Evolutionary conservation across 1,284 basidiomycete species (phyloP), one percentile per base, ranked within the genome.

Genomic region (Fomes fomentarius): DNA sequence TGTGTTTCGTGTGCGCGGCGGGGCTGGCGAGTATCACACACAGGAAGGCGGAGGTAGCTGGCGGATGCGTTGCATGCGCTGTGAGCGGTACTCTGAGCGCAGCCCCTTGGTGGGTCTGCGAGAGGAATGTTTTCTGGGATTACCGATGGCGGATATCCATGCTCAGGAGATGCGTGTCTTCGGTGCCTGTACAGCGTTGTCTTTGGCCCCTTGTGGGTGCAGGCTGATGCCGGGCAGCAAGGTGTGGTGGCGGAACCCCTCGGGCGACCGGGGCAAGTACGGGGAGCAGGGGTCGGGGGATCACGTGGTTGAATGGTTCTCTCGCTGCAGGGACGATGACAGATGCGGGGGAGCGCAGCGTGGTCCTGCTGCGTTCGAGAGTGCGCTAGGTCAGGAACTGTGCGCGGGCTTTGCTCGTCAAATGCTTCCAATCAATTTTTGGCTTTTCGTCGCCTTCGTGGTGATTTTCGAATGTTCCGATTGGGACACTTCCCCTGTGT

Each of bases 291-390:
- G 42, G 56, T 41, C 47, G 54, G 50, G 47, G 8, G 58, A 63
- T 51, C 48, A 54, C 46, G 59, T 38, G 52, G 60, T 49, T 55
- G 62, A 43, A 49, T 61, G 24, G 59, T 42, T 50, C 41, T 37
- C 51, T 21, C 14, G 15, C 33, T 25, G 17, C 31, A 35, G 58
- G 58, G 57, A 49, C 60, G 64, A 61, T 56, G 57, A 41, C 35
- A 56, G 47, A 60, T 63, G 64, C 63, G 64, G 63, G 64, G 64
- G 64, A 60, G 60, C 47, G 56, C 50, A 52, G 52, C 43, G 46
- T 63, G 56, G 64, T 57, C 63, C 57, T 50, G 50, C 51, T 46
- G 54, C 51, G 52, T 58, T 63, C 56, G 63, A 62, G 58, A 66
- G 58, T 54, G 55, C 14, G 59, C 54, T 57, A 47, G 50, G 21